A percentile compares a stretch with the other conserved stretches of the same genome.
Evolutionary conservation across 106 monocot species (phyloP).

Genomic region (Platanthera guangdongensis): DNA sequence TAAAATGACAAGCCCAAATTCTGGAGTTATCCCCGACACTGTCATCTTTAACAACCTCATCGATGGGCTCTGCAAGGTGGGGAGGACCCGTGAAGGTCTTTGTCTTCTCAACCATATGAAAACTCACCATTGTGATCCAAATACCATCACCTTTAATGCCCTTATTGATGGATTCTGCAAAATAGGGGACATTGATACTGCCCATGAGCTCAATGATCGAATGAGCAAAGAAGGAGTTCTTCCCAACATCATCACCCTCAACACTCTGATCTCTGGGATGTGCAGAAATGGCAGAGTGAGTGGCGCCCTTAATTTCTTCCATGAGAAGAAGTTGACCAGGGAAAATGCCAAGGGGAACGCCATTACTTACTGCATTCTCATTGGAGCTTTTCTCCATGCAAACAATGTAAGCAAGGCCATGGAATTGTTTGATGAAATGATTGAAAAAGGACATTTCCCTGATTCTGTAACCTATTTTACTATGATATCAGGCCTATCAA

Average conservation of each 20-base stretch:
- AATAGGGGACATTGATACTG: slow-evolving; percentile 31
- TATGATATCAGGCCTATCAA: slow-evolving; percentile 66
- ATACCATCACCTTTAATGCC: slow-evolving; percentile 48
- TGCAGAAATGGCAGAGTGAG: slow-evolving; percentile 45
- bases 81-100: slow-evolving; percentile 36
- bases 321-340: slow-evolving; percentile 19
- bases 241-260: slow-evolving; percentile 54
- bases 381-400: slow-evolving; percentile 60
- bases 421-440: slow-evolving; percentile 70
- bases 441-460: slow-evolving; percentile 33
- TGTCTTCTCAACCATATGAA: slow-evolving; percentile 39
- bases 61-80: slow-evolving; percentile 64
- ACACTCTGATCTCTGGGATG: slow-evolving; percentile 55
- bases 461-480: slow-evolving; percentile 59
- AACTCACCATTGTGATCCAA: slow-evolving; percentile 18
- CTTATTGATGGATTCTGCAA: slow-evolving; percentile 71
- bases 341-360: slow-evolving; percentile 36
- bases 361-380: slow-evolving; percentile 48
- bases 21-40: slow-evolving; percentile 25
- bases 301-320: slow-evolving; percentile 58
- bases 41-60: slow-evolving; percentile 52
- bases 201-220: slow-evolving; percentile 23
- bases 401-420: slow-evolving; percentile 59
- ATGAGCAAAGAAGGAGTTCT: slow-evolving; percentile 47
- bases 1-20: slow-evolving; percentile 28